phyloP scores from a whole-genome alignment of 148 eudicot species.

The Drosera capensis region DNA sequence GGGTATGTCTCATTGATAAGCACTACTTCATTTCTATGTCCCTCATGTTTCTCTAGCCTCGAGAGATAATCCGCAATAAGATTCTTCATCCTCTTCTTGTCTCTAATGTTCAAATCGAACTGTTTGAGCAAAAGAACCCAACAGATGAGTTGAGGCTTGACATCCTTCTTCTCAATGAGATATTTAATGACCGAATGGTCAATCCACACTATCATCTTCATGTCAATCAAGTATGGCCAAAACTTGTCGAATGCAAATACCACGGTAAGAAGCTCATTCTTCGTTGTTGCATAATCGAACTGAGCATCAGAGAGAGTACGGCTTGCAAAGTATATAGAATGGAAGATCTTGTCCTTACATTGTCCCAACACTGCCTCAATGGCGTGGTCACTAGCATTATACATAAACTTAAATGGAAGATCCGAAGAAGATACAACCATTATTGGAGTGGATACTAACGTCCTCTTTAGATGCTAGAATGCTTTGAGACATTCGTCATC shows the following conservation, averaged over 20 bases:
- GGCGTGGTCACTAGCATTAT: neutral
- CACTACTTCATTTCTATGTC: neutral
- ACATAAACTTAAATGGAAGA: neutral
- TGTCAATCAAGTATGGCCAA: neutral
- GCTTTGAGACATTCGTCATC: neutral
- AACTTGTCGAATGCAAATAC: constrained; percentile 1
- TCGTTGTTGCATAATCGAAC: neutral
- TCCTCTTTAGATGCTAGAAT: neutral
- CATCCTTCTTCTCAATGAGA: neutral
- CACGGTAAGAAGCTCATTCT: neutral
- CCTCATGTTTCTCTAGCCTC: neutral
- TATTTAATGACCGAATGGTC: neutral
- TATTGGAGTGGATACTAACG: neutral
- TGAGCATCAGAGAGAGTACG: neutral
- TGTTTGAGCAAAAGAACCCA: neutral
- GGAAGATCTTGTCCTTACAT: neutral
- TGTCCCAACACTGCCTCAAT: neutral
- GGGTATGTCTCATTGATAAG: neutral
- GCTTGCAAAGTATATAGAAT: neutral
- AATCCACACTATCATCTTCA: neutral
- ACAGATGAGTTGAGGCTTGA: neutral
- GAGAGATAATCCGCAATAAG: neutral
- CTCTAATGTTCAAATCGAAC: neutral
- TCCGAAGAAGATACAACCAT: neutral
- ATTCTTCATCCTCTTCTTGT: neutral